Evolutionary conservation across 2,329 filamentous ascomycete genomes (phyloP).

Genomic region (Penicillium sp.): DNA sequence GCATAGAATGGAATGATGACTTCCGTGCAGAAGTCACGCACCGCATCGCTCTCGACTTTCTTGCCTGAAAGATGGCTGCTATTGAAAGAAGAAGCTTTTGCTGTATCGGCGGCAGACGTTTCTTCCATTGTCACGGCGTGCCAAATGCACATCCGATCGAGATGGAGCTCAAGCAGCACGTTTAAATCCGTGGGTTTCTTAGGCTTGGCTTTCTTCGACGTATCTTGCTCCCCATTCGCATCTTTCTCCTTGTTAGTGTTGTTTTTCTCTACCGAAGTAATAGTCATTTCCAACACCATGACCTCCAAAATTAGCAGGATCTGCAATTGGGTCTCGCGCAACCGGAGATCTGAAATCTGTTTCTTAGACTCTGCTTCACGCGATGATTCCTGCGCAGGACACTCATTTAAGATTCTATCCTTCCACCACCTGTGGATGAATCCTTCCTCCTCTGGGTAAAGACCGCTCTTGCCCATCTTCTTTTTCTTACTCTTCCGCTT

Average conservation of each 20-base stretch:
- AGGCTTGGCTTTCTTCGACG: conserved; percentile 26
- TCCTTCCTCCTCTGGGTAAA: conserved; percentile 46
- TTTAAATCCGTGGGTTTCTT: conserved; percentile 46
- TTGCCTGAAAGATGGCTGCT: conserved; percentile 31
- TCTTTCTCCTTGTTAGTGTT: conserved; percentile 18
- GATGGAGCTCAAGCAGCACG: conserved; percentile 46
- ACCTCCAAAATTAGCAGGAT: conserved; percentile 50
- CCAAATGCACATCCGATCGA: conserved; percentile 53
- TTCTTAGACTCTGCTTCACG: conserved; percentile 41
- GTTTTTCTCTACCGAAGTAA: conserved; percentile 18
- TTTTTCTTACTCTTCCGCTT: conserved; percentile 40
- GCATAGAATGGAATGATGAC: conserved; percentile 52
- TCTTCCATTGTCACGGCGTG: conserved; percentile 47
- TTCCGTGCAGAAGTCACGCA: conserved; percentile 51
- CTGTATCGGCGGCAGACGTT: conserved; percentile 26
- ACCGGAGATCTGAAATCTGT: conserved; percentile 44
- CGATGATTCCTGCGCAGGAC: conserved; percentile 24
- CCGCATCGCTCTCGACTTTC: conserved; percentile 43
- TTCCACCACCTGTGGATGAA: conserved; percentile 49
- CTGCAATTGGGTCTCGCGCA: conserved; percentile 50
- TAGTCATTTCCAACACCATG: conserved; percentile 42
- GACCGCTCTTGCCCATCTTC: conserved; percentile 47
- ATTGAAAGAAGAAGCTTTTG: conserved; percentile 28
- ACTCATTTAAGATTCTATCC: conserved; percentile 29
- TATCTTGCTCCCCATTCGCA: conserved; percentile 15